Percentiles rank a stretch among this genome's conserved stretches.
Conservation (phyloP, 176 grass and related monocot species). For the Zoysia pacifica region DNA sequence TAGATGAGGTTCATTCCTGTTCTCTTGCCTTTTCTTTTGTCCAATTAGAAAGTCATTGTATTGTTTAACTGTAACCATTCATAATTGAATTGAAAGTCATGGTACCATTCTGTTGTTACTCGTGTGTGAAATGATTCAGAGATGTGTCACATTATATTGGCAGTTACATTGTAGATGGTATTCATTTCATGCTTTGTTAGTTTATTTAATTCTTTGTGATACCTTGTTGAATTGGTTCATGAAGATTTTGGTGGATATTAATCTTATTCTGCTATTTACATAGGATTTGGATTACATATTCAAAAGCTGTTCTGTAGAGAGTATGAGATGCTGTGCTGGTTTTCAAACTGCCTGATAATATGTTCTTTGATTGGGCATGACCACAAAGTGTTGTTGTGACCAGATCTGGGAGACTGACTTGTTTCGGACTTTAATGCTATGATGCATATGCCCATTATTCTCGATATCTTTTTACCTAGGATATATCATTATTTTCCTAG, state of each 20-base stretch:
- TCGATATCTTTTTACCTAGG: background rate
- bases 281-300: background rate
- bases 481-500: background rate
- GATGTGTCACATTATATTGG: slow-evolving; percentile 13
- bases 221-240: slow-evolving; percentile 12
- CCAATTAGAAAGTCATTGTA: slow-evolving; percentile 18
- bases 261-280: slow-evolving; percentile 16
- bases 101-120: slow-evolving; percentile 24
- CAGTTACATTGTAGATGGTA: slow-evolving; percentile 3
- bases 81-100: slow-evolving; percentile 13
- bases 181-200: slow-evolving; percentile 32
- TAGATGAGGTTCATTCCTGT: slow-evolving; percentile 71
- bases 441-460: background rate
- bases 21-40: slow-evolving; percentile 24
- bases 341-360: background rate
- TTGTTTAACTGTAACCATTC: slow-evolving; percentile 16
- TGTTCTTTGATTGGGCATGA: slow-evolving; percentile 10
- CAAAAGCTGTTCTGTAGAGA: slow-evolving; percentile 1
- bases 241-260: background rate
- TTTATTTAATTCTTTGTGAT: background rate
- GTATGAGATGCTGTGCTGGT: slow-evolving; percentile 12
- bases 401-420: background rate
- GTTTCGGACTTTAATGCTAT: slow-evolving; percentile 5
- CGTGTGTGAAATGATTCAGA: slow-evolving; percentile 16
- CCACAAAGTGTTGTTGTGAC: background rate